Base-by-base conservation (phyloP, 2,329 filamentous ascomycete species). In the Neospermospora avenae region DNA sequence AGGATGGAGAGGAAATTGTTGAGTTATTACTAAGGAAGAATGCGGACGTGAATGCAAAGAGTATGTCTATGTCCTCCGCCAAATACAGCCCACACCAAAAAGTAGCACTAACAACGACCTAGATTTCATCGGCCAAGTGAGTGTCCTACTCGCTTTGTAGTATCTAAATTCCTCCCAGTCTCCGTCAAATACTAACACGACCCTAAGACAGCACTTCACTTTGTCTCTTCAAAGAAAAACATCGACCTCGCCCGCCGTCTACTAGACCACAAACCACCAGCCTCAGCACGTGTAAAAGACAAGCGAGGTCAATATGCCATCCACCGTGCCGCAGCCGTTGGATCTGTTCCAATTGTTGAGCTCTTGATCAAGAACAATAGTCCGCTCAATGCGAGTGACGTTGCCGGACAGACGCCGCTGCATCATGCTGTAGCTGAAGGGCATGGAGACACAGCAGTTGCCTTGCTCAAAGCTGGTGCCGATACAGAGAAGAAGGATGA, bases 271-370 rank as follows among this genome's bases (percentile, higher is more conserved):
- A 88, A 89, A 60, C 80, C 81, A 0, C 77, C 82, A 0, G 93
- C 91, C 13, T 91, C 88, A 4, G 84, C 92, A 1, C 81, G 93
- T 25, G 81, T 93, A 2, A 90, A 90, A 65, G 95, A 99, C 73
- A 89, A 85, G 70, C 84, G 92, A 31, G 90, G 91, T n/a, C 93
- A 97, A 72, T 85, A 97, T 59, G 84, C 96, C 6, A 82, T 99
- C 25, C 96, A 99, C 75, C 86, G 95, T 18, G 95, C 95, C 3
- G 93, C 95, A 0, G 93, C 95, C 2, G 85, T 92, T 3, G 96
- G 96, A 6, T 93, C 89, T 3, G 84, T 89, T n/a, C 92, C 93
- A 4, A 91, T 99, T 77, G 81, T 96, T 51, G 89, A 86, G 68
- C 77, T 96, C 39, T 77, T 99, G 14, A 77, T 97, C 16, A 84